Evolutionary conservation across 2,329 filamentous ascomycete genomes (phyloP).

Genomic region (Apiospora malaysiana): DNA sequence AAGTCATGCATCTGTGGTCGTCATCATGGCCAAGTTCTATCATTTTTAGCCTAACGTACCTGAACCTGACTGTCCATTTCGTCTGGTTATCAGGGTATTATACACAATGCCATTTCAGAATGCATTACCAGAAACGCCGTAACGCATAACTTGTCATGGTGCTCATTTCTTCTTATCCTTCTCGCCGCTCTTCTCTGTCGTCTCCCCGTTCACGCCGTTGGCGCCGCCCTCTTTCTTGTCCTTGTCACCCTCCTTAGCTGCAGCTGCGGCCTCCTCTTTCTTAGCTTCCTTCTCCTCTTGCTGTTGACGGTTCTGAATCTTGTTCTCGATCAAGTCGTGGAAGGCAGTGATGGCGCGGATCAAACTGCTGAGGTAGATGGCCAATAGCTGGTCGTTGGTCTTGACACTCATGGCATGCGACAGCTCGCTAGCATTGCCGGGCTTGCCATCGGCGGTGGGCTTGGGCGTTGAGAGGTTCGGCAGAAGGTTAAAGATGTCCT

Average conservation of each 20-base stretch:
- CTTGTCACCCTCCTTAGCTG: slow-evolving; percentile 65
- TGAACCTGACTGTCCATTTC: slow-evolving; percentile 20
- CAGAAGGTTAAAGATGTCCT: slow-evolving; percentile 98
- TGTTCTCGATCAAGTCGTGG: slow-evolving; percentile 99
- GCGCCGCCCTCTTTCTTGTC: slow-evolving; percentile 48
- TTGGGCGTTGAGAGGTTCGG: slow-evolving; percentile 92
- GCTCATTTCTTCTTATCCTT: slow-evolving; percentile 56
- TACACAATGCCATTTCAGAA: slow-evolving; percentile 25
- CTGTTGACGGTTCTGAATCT: slow-evolving; percentile 98
- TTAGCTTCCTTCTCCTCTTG: slow-evolving; percentile 94
- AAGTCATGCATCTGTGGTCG: background rate
- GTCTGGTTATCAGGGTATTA: slow-evolving; percentile 24
- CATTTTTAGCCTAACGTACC: slow-evolving; percentile 24
- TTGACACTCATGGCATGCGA: slow-evolving; percentile 98
- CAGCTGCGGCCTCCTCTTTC: slow-evolving; percentile 59
- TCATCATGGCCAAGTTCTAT: slow-evolving; percentile 24
- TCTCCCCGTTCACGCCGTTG: slow-evolving; percentile 62
- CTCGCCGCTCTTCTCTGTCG: slow-evolving; percentile 44
- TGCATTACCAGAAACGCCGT: slow-evolving; percentile 20
- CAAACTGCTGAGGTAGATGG: slow-evolving; percentile 95
- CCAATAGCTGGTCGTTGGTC: slow-evolving; percentile 98
- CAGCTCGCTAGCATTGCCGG: slow-evolving; percentile 72
- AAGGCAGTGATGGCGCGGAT: slow-evolving; percentile 98
- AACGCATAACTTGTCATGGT: slow-evolving; percentile 24
- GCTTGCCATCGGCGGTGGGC: slow-evolving; percentile 63